Conservation (phyloP, 2,329 filamentous ascomycete species). For the Hypoxylon sp. region DNA sequence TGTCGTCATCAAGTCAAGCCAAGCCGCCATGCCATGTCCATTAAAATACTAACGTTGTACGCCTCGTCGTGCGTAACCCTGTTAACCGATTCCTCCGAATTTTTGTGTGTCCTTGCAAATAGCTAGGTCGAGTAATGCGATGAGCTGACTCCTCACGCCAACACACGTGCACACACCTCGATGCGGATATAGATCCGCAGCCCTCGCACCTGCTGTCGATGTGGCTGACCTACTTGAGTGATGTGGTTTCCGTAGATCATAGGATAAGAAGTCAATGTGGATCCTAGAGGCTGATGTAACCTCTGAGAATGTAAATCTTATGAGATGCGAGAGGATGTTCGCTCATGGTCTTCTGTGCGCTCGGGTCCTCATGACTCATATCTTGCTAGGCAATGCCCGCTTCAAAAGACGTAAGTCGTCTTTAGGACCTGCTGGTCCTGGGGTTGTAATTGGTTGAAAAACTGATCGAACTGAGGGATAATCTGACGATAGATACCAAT, state of each 20-base stretch:
- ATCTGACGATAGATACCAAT: conserved; percentile 70
- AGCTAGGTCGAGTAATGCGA: conserved; percentile 16
- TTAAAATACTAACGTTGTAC: conserved; percentile 37
- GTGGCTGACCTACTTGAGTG: conserved; percentile 18
- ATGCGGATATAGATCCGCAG: conserved; percentile 23
- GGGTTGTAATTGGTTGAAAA: conserved; percentile 65
- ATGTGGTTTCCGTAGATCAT: conserved; percentile 19
- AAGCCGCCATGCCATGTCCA: conserved; percentile 31
- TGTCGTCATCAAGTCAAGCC: conserved; percentile 7
- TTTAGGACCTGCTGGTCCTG: conserved; percentile 66
- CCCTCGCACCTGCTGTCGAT: conserved; percentile 12
- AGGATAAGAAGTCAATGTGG: conserved; percentile 21
- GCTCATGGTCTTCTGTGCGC: conserved; percentile 13
- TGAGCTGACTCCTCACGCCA: conserved; percentile 27
- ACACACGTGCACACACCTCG: conserved; percentile 23
- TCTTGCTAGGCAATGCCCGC: background rate
- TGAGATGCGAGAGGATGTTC: conserved; percentile 10
- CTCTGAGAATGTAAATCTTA: conserved; percentile 4
- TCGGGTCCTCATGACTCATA: conserved; percentile 8
- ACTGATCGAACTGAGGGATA: conserved; percentile 71
- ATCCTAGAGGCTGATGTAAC: conserved; percentile 15
- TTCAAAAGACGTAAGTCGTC: conserved; percentile 63
- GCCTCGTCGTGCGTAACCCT: conserved; percentile 19
- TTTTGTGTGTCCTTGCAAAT: conserved; percentile 21
- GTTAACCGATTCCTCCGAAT: conserved; percentile 25